Base-by-base conservation (phyloP, 169 alveolate genomes). In the Babesia microti region DNA sequence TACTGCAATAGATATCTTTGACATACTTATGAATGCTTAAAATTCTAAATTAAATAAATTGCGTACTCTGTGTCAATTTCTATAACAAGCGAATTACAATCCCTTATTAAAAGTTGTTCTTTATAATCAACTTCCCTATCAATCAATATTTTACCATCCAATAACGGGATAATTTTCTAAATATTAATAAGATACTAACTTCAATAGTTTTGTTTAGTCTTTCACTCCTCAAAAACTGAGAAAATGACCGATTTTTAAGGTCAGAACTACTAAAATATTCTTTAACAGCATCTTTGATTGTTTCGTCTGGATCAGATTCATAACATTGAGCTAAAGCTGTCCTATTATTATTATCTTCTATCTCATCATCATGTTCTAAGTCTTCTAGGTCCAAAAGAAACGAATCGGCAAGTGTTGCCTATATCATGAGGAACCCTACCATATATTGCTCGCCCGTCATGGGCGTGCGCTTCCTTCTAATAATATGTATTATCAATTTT, bases 21-120 rank as follows among this genome's bases (percentile, higher is more conserved):
- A 85, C 88, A 45, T 73, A 74, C 58, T 74, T 79, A 56, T 73
- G 84, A 19, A 81, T 65, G 59, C 67, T 79, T 52, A 81, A 46
- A 36, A 81, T 81, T 46, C 68, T 56, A 60, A 14, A 17, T 6
- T 12, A 44, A n/a, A 3, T 14, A 11, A 3, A 5, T 0, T 15
- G 1, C 65, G 6, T 46, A 53, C 72, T 81, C 89, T 5, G 47
- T 73, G 59, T 81, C 89, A 17, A 76, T 79, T 45, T 73, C 73
- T 9, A 68, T 50, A 21, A 79, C 85, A 14, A 59, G 27, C 34
- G 69, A 59, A 45, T 79, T 79, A 49, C 89, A 82, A 22, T 79
- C 61, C 42, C 75, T 84, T 6, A 82, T 79, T 32, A 79, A 50
- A 22, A 68, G 22, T 7, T 66, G 59, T 24, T 79, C 90, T 12